Evolutionary conservation across 1,284 basidiomycete species (phyloP).

Genomic region (Rhodotorula sp.): DNA sequence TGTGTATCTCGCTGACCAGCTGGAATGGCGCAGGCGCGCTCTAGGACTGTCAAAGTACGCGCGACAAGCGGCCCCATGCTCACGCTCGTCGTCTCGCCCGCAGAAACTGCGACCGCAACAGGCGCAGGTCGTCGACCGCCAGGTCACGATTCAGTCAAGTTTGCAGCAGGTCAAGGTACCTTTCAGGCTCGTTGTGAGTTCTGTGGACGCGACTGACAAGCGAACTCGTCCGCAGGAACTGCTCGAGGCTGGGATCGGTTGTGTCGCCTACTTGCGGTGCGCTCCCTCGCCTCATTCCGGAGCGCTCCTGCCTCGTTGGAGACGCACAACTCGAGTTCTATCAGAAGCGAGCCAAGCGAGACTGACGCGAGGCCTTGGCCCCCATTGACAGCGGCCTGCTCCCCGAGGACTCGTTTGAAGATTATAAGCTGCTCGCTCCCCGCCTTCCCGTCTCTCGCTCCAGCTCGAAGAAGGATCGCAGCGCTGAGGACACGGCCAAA

Average conservation of each 20-base stretch:
- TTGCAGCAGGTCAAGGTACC: slow-evolving; percentile 48
- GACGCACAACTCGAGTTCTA: too few relatives aligned
- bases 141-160: slow-evolving; percentile 51
- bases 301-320: too few relatives aligned
- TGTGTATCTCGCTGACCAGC: too few relatives aligned
- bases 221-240: slow-evolving; percentile 59
- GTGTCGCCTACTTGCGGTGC: slow-evolving; percentile 71
- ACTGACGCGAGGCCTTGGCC: too few relatives aligned
- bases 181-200: slow-evolving; percentile 46
- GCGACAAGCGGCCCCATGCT: not conserved
- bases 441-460: slow-evolving; percentile 32
- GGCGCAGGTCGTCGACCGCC: slow-evolving; percentile 6
- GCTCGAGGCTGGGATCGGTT: slow-evolving; percentile 68
- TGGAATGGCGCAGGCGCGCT: slow-evolving; percentile 23
- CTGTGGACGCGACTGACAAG: not conserved
- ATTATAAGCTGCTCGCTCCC: slow-evolving; percentile 55
- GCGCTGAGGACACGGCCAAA: slow-evolving; percentile 49
- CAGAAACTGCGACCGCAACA: slow-evolving; percentile 8
- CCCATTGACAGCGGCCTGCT: slow-evolving; percentile 61
- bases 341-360: too few relatives aligned
- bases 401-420: slow-evolving; percentile 74
- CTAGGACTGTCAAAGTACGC: rapidly evolving
- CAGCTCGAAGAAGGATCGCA: slow-evolving; percentile 57
- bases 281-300: not conserved
- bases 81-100: not conserved